phyloP scores from a whole-genome alignment of 1,284 basidiomycete species.

The Tremellales sp. region DNA sequence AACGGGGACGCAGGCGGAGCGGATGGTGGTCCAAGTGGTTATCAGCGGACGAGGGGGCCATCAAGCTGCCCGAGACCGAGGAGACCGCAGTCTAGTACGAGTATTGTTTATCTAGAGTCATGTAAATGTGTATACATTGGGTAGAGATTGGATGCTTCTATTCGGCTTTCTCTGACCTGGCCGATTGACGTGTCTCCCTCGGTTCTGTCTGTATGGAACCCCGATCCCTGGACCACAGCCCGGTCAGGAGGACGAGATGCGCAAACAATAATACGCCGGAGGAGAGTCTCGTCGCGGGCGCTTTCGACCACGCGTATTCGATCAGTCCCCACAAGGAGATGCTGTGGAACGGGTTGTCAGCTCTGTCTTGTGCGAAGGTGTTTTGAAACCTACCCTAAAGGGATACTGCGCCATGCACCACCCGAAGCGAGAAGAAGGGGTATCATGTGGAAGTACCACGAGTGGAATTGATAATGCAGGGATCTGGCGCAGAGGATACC shows the following conservation, averaged over 20 bases:
- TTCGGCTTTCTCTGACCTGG: neutral
- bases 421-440: conserved; percentile 62
- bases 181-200: neutral
- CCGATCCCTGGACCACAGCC: too few relatives aligned
- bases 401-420: conserved; percentile 21
- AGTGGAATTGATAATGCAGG: conserved; percentile 97
- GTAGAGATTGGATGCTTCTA: neutral
- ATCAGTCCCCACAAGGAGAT: conserved; percentile 60
- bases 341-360: conserved; percentile 49
- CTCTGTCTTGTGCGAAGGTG: neutral
- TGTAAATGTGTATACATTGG: neutral
- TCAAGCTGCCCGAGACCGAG: too few relatives aligned
- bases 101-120: too few relatives aligned
- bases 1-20: neutral
- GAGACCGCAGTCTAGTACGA: too few relatives aligned
- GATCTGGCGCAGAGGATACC: conserved; percentile 92
- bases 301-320: conserved; percentile 85
- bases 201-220: neutral
- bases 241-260: conserved; percentile 60
- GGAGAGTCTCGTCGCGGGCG: conserved; percentile 70
- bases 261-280: conserved; percentile 61
- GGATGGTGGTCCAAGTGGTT: neutral
- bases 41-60: conserved; percentile 4
- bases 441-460: conserved; percentile 94
- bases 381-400: conserved; percentile 24